These are phyloP conservation scores for Tilletiaria anomala DNA, from an alignment of 1,284 basidiomycete genomes.

Conservation along the genomic window DNA sequence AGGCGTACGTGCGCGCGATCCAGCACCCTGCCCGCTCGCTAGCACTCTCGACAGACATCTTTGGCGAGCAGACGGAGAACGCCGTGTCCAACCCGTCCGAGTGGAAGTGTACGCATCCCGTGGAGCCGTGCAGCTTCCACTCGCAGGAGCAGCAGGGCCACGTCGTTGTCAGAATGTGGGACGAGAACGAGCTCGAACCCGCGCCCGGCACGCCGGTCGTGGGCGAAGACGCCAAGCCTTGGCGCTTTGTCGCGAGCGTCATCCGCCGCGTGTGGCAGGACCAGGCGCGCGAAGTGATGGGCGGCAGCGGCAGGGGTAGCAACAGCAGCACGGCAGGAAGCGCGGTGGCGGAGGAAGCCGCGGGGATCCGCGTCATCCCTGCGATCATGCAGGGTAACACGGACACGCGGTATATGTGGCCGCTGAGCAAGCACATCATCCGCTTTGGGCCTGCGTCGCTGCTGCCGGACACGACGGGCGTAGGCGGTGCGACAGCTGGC, in stretches of 20 bases:
- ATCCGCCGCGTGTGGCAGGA: constrained; percentile 43
- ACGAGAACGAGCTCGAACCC: constrained; percentile 45
- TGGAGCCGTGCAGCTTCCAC: not conserved
- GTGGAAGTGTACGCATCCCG: no score
- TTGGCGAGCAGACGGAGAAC: not conserved
- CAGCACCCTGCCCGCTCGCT: not conserved
- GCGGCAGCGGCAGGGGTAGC: constrained; percentile 44
- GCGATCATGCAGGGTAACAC: not conserved
- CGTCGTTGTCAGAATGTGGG: constrained; percentile 37
- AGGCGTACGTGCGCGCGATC: constrained; percentile 1
- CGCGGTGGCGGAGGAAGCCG: not conserved
- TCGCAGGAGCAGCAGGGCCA: not conserved
- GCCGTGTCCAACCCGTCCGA: no score
- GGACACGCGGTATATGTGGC: constrained; percentile 49
- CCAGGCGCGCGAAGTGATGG: constrained; percentile 46
- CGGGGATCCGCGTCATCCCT: not conserved
- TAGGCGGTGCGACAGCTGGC: constrained; percentile 39
- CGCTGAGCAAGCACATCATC: constrained; percentile 47
- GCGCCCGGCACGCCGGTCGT: constrained; percentile 47
- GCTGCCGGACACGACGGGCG: constrained; percentile 20
- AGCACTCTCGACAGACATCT: not conserved
- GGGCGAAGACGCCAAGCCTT: constrained; percentile 39
- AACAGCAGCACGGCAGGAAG: no score
- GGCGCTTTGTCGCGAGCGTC: constrained; percentile 45
- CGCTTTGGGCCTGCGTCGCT: constrained; percentile 42